A percentile compares a stretch with the other conserved stretches of the same genome.
Conservation (phyloP, 2,329 filamentous ascomycete genomes). For the Balansia obtecta region DNA sequence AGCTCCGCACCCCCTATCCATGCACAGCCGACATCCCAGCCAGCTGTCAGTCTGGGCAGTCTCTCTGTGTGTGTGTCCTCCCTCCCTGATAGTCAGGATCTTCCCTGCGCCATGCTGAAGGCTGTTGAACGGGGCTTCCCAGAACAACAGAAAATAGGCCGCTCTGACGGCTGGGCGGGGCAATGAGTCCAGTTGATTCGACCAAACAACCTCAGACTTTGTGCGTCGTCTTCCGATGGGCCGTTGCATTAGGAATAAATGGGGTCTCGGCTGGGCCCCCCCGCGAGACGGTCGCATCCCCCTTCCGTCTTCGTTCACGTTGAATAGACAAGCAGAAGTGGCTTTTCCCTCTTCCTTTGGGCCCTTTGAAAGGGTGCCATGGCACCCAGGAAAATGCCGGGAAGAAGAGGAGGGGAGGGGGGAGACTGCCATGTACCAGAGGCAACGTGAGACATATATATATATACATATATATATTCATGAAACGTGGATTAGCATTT, state of each 20-base stretch:
- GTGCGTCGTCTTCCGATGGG: neutral
- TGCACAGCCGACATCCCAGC: neutral
- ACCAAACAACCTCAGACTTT: neutral
- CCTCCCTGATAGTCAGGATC: too few species aligned
- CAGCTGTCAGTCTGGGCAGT: too few species aligned
- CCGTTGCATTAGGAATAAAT: neutral
- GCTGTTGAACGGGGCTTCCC: neutral
- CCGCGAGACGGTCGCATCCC: neutral
- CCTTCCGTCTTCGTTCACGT: neutral
- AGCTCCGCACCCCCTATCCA: slow-evolving; percentile 1
- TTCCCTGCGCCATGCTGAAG: too few species aligned
- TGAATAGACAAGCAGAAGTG: neutral
- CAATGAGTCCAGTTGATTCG: neutral
- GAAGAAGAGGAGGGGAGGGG: too few species aligned
- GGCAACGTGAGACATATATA: too few species aligned
- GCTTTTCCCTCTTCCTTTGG: neutral
- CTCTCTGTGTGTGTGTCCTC: too few species aligned
- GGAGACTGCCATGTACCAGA: too few species aligned
- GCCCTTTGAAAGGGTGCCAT: too few species aligned
- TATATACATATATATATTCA: too few species aligned
- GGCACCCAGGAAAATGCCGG: neutral
- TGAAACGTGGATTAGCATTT: slow-evolving; percentile 4
- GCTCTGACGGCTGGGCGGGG: neutral
- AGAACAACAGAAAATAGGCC: neutral
- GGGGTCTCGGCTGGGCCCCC: slow-evolving; percentile 1